Evolutionary conservation across 805 yeast species (phyloP), one percentile per base, ranked within the genome.

Genomic region (Wickerhamiella spandovensis): DNA sequence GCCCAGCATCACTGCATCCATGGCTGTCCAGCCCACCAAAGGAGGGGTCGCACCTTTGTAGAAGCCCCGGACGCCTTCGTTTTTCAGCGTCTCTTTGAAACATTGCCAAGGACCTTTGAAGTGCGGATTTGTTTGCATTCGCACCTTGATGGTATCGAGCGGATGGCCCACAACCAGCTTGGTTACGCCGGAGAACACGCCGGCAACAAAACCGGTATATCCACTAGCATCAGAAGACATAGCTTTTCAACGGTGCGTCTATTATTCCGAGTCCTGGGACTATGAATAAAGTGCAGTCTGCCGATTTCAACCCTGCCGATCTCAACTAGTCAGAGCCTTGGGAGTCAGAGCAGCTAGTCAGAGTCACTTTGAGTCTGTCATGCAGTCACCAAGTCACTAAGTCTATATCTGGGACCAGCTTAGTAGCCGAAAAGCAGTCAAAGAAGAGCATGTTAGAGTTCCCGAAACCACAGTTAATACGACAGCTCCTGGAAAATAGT

Each of bases 21-120:
- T 88, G 54, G 84, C 66, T 57, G 88, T 86, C 96, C 96, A 88
- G 0, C 96, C 97, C 20, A 85, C 78, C 56, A 88, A 71, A 1
- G 96, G 96, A 4, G 97, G 96, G 0, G 95, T 85, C 56, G 88
- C 86, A 0, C 97, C 97, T 57, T 87, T 79, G 63, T 86, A 88
- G 49, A 88, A 76, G 0, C 95, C 97, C 35, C 73, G 66, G 5
- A 81, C 54, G 3, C 96, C 96, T 63, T 88, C 95, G 24, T 79
- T 76, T 54, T 69, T 70, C 23, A 83, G 61, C 0, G 96, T 88
- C 61, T 83, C 79, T 58, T 71, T 57, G 3, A 84, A 79, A 64
- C 95, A 85, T 61, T 88, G 95, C 58, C 83, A 60, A 0, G 95
- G 92, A 2, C 95, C 95, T 48, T 71, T 79, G 70, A 85, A 86